Evolutionary conservation across 192 early-diverging fungal species (phyloP), one percentile per base, ranked within the genome.

Genomic region (Phycomyces nitens): DNA sequence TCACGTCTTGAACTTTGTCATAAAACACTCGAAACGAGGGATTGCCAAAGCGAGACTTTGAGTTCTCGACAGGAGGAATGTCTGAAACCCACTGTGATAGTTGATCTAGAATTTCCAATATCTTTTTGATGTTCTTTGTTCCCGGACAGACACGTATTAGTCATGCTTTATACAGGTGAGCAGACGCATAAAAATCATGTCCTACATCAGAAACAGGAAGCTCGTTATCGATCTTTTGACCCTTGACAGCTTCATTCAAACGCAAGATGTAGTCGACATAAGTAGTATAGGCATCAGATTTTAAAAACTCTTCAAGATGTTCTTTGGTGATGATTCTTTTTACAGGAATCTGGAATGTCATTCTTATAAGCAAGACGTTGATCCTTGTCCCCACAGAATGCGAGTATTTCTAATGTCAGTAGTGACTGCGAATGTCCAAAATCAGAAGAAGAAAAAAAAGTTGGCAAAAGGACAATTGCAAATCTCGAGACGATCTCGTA

Each of bases 1-100:
- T 70, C 77, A 92, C 89, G 69, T 85, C 56, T 22, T 69, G 65
- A 21, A 94, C 75, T 51, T 73, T 81, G 69, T 95, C 93, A 75
- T 92, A 94, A 77, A 94, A 97, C 21, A 83, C 80, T 40, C 86
- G 86, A 76, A 97, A 99, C 2, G 93, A 86, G n/a, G 92, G 89
- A 80, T 99, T 99, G 27, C 96, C 96, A 66, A 97, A 99, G 3
- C 96, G 82, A 60, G 89, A 84, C 60, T 86, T 87, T 56, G 81
- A 78, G 42, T 89, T 89, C 53, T 92, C 82, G 6, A 87, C 78
- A 11, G 95, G 92, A 43, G 82, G 80, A 11, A 92, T 89, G 18
- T 88, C 84, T 38, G 80, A 71, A 42, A 80, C 78, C 64, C 80
- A 80, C 12, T 81, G 60, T 29, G 82, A 77, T 12, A 94, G 64